Conservation (phyloP, 306 rosid genomes). For the Arachis hypogaea region DNA sequence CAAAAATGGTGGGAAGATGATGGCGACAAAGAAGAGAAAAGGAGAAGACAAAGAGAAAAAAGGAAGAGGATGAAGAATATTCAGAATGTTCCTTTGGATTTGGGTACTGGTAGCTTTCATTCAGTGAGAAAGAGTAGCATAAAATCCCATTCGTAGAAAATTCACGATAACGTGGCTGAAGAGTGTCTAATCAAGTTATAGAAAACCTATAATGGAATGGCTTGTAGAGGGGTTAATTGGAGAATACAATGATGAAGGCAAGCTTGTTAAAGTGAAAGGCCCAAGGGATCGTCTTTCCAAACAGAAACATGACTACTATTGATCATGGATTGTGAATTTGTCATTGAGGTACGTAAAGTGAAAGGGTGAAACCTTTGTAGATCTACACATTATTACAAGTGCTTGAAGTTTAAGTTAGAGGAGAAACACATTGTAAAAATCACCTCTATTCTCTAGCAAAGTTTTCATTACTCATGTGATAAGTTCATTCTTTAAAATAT, state of each 20-base stretch:
- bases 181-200: conserved; percentile 79
- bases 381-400: conserved; percentile 34
- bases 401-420: not conserved
- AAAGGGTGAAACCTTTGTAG: conserved; percentile 42
- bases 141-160: conserved; percentile 69
- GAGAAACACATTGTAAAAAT: not conserved
- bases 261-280: conserved; percentile 97
- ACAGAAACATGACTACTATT: conserved; percentile 89
- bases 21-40: too few relatives aligned
- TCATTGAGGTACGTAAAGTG: conserved; percentile 81
- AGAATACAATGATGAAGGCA: conserved; percentile 78
- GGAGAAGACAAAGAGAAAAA: too few relatives aligned
- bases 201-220: conserved; percentile 72
- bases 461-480: not conserved
- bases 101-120: conserved; percentile 78
- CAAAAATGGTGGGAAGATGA: too few relatives aligned
- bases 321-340: conserved; percentile 84
- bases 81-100: conserved; percentile 91
- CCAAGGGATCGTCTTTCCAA: conserved; percentile 89
- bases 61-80: conserved; percentile 5
- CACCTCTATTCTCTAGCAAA: not conserved
- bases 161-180: conserved; percentile 81
- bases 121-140: conserved; percentile 61
- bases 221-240: conserved; percentile 87
- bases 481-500: not conserved